Base-by-base conservation (phyloP, 441 rosid species). In the Euphorbia schlechtendalii region DNA sequence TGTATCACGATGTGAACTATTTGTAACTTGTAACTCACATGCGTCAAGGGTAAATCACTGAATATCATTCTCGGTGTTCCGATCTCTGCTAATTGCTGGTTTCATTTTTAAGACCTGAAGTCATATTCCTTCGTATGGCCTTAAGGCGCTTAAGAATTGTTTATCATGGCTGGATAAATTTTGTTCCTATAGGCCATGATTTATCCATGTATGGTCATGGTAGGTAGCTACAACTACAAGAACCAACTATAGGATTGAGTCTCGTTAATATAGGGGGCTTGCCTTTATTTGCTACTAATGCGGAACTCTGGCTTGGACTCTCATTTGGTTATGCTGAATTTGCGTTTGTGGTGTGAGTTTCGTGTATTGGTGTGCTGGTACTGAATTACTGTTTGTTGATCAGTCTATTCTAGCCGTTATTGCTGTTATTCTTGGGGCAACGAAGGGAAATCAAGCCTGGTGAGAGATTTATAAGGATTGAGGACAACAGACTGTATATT, bases 401-500 rank as follows among this genome's bases (percentile, higher is more conserved):
- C 89, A 88, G 97, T 65, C 93, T 0, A 54, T 83, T 67, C 79
- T 90, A 53, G 80, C 89, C 15, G 18, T 81, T 71, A 74, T 88
- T 38, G 91, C 85, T 38, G 22, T 84, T 59, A 78, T 70, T 69
- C 73, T 90, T 32, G 88, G 96, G 28, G 72, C 68, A 59, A 76
- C 89, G 55, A 81, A 73, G 76, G 83, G 84, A 73, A 43, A 78
- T 65, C 69, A 69, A 59, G 18, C 67, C 67, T 87, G 92, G 91
- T 82, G 76, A 78, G 56, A 65, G n/a, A n/a, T 56, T 64, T 40
- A 27, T 51, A n/a, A n/a, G n/a, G n/a, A n/a, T n/a, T n/a, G 18
- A 40, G 32, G 68, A 40, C 32, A 27, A 32, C 3, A 38, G 41
- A 36, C 34, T 63, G 57, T 61, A 72, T 49, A 67, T 69, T 43